Conservation (phyloP, 768 basidiomycete genomes). For the Lyophyllum atratum region DNA sequence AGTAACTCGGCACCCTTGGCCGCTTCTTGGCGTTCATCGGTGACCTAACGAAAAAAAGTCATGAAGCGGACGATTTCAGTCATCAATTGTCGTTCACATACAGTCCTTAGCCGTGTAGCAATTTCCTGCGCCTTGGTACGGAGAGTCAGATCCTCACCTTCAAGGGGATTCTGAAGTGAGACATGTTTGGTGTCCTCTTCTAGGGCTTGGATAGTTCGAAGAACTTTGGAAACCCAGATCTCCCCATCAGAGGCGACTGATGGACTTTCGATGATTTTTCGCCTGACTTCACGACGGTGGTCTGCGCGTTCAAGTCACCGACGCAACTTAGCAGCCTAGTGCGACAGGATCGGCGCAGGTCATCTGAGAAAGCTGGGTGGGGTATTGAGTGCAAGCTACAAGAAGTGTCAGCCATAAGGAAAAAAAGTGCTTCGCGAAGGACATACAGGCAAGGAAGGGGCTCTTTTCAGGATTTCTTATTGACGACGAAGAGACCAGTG, state of each 20-base stretch:
- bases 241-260: conserved; percentile 72
- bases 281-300: conserved; percentile 50
- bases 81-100: not conserved
- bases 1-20: conserved; percentile 74
- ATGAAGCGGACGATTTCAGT: not conserved
- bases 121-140: conserved; percentile 46
- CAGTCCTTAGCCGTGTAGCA: conserved; percentile 38
- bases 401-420: conserved; percentile 3
- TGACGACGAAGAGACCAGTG: conserved; percentile 80
- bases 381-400: conserved; percentile 64
- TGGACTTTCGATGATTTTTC: conserved; percentile 55
- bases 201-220: conserved; percentile 54
- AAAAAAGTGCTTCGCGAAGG: not conserved
- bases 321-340: conserved; percentile 71
- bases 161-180: conserved; percentile 46
- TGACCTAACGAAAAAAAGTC: conserved; percentile 25
- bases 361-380: conserved; percentile 72
- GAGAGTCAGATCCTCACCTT: conserved; percentile 54
- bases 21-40: conserved; percentile 47
- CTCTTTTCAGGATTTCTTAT: conserved; percentile 75
- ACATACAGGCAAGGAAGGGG: conserved; percentile 57
- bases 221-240: conserved; percentile 75
- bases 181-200: conserved; percentile 75
- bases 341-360: conserved; percentile 66
- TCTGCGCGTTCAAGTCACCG: conserved; percentile 69